Evolutionary conservation across 306 rosid species (phyloP).

Genomic region (Prunus armeniaca): DNA sequence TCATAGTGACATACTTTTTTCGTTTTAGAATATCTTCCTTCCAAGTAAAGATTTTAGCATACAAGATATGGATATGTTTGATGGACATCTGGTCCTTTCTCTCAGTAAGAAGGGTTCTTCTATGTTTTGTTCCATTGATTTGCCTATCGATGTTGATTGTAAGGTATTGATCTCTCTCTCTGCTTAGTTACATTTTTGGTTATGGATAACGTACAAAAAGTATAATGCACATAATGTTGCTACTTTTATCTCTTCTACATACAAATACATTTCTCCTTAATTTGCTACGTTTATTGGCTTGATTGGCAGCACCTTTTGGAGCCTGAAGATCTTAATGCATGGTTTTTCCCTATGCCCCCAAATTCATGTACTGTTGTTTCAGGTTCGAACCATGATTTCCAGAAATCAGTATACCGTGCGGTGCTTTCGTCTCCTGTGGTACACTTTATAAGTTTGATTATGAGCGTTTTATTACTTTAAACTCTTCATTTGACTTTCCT

Average conservation of each 20-base stretch:
- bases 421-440: conserved; percentile 98
- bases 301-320: conserved; percentile 50
- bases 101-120: conserved; percentile 66
- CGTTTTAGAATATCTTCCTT: conserved; percentile 59
- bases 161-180: conserved; percentile 48
- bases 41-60: conserved; percentile 56
- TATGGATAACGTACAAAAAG: neutral
- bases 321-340: conserved; percentile 57
- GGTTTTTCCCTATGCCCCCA: conserved; percentile 92
- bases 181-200: neutral
- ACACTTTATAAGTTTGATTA: conserved; percentile 17
- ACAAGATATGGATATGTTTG: conserved; percentile 81
- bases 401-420: conserved; percentile 56
- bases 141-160: conserved; percentile 47
- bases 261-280: conserved; percentile 16
- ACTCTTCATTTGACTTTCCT: neutral
- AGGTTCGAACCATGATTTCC: conserved; percentile 91
- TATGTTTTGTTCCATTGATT: conserved; percentile 62
- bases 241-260: conserved; percentile 5
- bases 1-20: conserved; percentile 20
- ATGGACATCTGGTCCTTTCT: conserved; percentile 80
- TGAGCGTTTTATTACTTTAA: neutral
- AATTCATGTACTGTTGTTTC: conserved; percentile 61
- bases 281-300: conserved; percentile 29
- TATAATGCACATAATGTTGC: neutral